Evolutionary conservation across 805 yeast genomes (phyloP), one percentile per base, ranked within the genome.

Genomic region (Metschnikowia borealis): DNA sequence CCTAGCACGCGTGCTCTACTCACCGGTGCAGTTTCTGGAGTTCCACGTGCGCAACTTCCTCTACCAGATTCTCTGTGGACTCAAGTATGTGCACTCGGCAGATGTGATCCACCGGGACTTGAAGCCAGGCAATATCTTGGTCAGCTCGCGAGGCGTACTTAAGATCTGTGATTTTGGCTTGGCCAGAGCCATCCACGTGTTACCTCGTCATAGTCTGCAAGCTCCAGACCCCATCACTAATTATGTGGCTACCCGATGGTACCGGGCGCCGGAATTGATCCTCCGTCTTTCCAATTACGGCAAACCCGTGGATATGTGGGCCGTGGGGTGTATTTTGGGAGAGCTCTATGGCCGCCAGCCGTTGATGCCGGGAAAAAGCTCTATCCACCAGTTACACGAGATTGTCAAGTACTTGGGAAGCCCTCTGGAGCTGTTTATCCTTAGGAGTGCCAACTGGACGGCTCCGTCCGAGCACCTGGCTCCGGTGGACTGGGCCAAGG

Each of bases 161-260:
- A 91, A 91, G 62, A 88, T 91, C 15, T 89, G 97, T 67, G 98
- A 91, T 68, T 91, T 91, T 73, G 98, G 98, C 0, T 72, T 91
- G 34, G 96, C 97, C 1, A 73, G 97, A 62, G 95, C 96, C 1
- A 74, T 89, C 11, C 67, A 61, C 59, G 54, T 66, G 53, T 68
- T 65, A 45, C 65, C 71, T 14, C 53, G 49, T 4, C 41, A n/a
- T 13, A 23, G 31, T 8, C 38, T 34, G 21, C 46, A n/a, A 3
- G 17, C 33, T 1, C 50, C 50, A 6, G 54, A 51, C 35, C 74
- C 79, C 14, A 87, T 87, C 26, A 87, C 96, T 10, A 84, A 82
- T 58, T 91, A 91, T 62, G 97, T 91, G 21, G 97, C 97, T 0
- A 91, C 97, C 0, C 71, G 97, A 51, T 91, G 97, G 96, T 91